Evolutionary conservation across 208 protist genomes (phyloP).

Genomic region (Wallacemonas collosoma): DNA sequence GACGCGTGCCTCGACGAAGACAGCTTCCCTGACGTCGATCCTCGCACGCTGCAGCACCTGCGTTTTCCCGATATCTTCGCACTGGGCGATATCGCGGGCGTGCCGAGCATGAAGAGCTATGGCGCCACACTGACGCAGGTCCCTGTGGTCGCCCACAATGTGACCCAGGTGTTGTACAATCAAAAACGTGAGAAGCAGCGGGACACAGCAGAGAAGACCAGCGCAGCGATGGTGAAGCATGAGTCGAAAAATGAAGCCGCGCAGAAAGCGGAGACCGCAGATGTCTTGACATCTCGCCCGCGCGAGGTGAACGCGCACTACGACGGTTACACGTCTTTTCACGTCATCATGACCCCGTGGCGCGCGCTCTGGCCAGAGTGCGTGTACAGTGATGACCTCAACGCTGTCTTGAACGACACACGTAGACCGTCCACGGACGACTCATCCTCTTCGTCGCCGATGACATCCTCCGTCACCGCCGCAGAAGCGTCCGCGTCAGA

Average conservation of each 20-base stretch:
- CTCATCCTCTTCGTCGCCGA: too few relatives aligned
- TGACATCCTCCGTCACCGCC: too few relatives aligned
- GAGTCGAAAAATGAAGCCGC: slow-evolving; percentile 12
- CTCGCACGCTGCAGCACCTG: slow-evolving; percentile 73
- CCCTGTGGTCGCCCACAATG: slow-evolving; percentile 84
- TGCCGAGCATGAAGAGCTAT: slow-evolving; percentile 85
- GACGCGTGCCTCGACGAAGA: slow-evolving; percentile 27
- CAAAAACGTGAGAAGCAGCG: neutral
- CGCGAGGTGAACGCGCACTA: slow-evolving; percentile 38
- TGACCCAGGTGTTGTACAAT: slow-evolving; percentile 52
- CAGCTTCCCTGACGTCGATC: slow-evolving; percentile 77
- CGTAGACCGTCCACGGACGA: too few relatives aligned
- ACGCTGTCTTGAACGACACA: neutral
- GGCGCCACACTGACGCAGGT: slow-evolving; percentile 76
- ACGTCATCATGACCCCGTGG: slow-evolving; percentile 83
- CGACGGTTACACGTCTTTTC: slow-evolving; percentile 84
- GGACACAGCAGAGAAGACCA: neutral
- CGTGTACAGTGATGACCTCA: slow-evolving; percentile 35
- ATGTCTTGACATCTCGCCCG: neutral
- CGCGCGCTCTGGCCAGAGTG: slow-evolving; percentile 88
- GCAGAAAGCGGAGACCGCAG: neutral
- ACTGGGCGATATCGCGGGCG: slow-evolving; percentile 78
- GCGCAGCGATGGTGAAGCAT: slow-evolving; percentile 4
- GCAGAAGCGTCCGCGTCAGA: neutral
- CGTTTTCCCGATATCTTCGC: slow-evolving; percentile 78